These are phyloP conservation scores for Fremontodendron californicum DNA, from an alignment of 345 rosid genomes.

Conservation along the genomic window DNA sequence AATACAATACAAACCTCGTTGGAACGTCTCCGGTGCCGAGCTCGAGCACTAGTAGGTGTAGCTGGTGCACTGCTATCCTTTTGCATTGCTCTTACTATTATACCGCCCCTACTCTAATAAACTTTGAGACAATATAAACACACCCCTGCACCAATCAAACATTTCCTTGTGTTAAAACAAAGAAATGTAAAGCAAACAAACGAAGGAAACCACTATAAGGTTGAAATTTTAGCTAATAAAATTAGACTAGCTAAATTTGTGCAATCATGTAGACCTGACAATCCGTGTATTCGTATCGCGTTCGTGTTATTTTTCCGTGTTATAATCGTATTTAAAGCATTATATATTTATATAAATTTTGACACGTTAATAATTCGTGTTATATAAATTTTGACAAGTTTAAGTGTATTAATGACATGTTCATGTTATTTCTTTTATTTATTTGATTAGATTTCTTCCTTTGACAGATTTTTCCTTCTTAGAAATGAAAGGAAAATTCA, in stretches of 20 bases:
- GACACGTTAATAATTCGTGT: no score
- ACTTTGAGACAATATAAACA: not conserved
- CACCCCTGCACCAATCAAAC: not conserved
- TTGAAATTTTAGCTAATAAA: not conserved
- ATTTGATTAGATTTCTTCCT: not conserved
- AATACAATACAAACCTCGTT: constrained; percentile 26
- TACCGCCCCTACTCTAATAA: not conserved
- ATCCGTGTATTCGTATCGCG: no score
- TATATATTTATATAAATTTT: no score
- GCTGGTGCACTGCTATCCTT: constrained; percentile 14
- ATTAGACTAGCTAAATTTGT: not conserved
- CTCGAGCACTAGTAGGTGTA: constrained; percentile 15
- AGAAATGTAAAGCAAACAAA: not conserved
- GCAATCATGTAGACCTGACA: not conserved
- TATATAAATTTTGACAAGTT: no score
- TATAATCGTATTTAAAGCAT: no score
- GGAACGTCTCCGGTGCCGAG: constrained; percentile 39
- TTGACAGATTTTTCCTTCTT: no score
- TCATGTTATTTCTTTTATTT: not conserved
- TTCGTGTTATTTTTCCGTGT: no score
- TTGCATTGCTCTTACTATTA: constrained; percentile 2
- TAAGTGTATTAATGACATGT: no score
- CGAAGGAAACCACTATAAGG: not conserved
- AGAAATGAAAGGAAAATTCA: no score
- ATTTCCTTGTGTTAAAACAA: not conserved